phyloP scores from a whole-genome alignment of 345 rosid species.

The Turritis glabra region DNA sequence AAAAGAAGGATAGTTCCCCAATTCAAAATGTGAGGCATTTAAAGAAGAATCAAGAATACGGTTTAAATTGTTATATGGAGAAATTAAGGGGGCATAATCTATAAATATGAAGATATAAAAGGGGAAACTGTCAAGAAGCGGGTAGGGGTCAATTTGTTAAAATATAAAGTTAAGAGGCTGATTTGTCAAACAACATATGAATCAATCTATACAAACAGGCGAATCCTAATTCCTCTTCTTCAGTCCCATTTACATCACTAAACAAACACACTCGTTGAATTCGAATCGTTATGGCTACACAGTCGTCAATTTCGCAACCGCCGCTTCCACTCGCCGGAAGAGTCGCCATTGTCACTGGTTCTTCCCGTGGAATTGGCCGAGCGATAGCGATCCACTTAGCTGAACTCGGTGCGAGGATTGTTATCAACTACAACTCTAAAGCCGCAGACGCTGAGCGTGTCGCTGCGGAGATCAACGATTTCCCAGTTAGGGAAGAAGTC shows the following conservation, averaged over 20 bases:
- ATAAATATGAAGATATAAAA: not conserved
- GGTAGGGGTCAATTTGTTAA: not conserved
- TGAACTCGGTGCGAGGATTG: constrained; percentile 65
- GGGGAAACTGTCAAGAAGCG: not conserved
- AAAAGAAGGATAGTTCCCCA: not conserved
- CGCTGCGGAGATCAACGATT: constrained; percentile 47
- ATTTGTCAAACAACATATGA: not conserved
- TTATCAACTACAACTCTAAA: constrained; percentile 52
- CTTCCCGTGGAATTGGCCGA: constrained; percentile 69
- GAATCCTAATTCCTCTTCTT: not conserved
- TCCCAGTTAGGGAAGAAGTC: constrained; percentile 29
- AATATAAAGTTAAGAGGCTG: not conserved
- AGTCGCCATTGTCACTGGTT: constrained; percentile 71
- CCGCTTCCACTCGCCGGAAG: constrained; percentile 48
- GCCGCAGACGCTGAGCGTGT: constrained; percentile 55
- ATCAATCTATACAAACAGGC: not conserved
- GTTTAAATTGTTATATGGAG: no score
- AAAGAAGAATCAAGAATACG: no score
- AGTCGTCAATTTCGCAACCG: constrained; percentile 14
- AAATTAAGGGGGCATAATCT: not conserved
- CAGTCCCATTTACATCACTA: not conserved
- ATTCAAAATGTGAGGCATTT: no score
- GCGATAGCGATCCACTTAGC: constrained; percentile 60
- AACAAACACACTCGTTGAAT: no score
- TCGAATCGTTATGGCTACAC: constrained; percentile 2